A percentile compares a stretch with the other conserved stretches of the same genome.
Conservation (phyloP, 768 basidiomycete genomes). For the Podaxis sp. region DNA sequence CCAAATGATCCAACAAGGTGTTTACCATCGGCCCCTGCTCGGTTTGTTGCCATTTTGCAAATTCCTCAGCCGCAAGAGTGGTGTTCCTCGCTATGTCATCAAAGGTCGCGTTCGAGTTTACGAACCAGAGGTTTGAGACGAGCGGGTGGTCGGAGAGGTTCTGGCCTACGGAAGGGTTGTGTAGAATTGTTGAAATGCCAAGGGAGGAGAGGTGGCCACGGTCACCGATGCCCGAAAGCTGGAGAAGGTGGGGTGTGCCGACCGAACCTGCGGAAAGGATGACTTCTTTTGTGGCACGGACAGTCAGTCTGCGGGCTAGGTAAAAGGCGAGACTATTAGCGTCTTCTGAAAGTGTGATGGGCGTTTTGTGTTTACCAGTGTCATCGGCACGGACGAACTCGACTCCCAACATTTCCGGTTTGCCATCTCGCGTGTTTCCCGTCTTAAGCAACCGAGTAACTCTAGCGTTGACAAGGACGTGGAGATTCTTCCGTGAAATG, state of each 20-base stretch:
- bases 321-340: background rate
- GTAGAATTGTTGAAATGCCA: conserved; percentile 15
- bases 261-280: conserved; percentile 21
- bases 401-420: conserved; percentile 25
- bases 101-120: conserved; percentile 1
- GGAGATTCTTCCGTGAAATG: conserved; percentile 27
- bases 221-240: conserved; percentile 26
- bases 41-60: conserved; percentile 7
- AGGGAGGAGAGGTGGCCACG: conserved; percentile 14
- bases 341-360: background rate
- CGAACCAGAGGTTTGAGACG: conserved; percentile 9
- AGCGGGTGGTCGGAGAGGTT: conserved; percentile 22
- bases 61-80: background rate
- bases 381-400: background rate
- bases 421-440: conserved; percentile 28
- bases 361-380: background rate
- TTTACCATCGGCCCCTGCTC: conserved; percentile 25
- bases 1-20: conserved; percentile 23
- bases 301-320: background rate
- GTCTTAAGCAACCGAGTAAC: conserved; percentile 25
- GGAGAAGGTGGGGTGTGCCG: conserved; percentile 22
- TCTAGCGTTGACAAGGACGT: conserved; percentile 28
- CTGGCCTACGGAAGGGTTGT: conserved; percentile 23
- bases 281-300: conserved; percentile 16
- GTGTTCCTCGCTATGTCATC: background rate